These are phyloP conservation scores for Erysiphe pulchra DNA, from an alignment of 2,329 filamentous ascomycete species.

Conservation along the genomic window DNA sequence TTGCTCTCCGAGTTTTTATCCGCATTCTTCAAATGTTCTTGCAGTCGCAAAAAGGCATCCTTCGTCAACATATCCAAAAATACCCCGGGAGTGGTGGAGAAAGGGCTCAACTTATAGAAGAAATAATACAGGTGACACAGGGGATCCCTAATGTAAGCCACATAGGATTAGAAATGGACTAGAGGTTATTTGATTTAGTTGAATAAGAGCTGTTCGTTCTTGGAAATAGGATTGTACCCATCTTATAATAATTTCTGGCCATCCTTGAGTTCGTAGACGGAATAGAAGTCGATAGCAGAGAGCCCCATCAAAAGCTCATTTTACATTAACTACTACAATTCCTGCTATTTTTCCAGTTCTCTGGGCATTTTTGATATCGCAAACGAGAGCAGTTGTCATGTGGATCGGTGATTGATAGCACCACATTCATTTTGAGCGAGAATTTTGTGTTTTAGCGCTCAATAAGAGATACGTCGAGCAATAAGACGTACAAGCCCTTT, in stretches of 20 bases:
- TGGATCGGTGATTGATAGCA: background rate
- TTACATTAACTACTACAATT: background rate
- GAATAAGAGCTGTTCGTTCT: background rate
- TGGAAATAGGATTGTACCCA: background rate
- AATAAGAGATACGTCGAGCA: background rate
- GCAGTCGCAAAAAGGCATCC: background rate
- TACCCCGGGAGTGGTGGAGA: background rate
- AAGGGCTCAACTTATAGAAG: no score
- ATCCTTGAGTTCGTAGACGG: background rate
- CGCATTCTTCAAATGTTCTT: background rate
- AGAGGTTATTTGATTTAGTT: background rate
- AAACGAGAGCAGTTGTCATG: background rate
- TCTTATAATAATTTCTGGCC: no score
- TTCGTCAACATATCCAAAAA: background rate
- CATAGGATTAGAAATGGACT: background rate
- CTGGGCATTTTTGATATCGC: background rate
- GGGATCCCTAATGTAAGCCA: background rate
- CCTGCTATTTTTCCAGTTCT: background rate
- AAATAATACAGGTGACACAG: background rate
- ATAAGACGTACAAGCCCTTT: background rate
- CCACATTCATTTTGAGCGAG: background rate
- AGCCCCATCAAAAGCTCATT: background rate
- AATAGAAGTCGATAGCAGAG: background rate
- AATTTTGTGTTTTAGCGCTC: background rate
- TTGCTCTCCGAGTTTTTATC: background rate